Evolutionary conservation across 345 rosid genomes (phyloP).

Genomic region (Anastatica hierochuntica): DNA sequence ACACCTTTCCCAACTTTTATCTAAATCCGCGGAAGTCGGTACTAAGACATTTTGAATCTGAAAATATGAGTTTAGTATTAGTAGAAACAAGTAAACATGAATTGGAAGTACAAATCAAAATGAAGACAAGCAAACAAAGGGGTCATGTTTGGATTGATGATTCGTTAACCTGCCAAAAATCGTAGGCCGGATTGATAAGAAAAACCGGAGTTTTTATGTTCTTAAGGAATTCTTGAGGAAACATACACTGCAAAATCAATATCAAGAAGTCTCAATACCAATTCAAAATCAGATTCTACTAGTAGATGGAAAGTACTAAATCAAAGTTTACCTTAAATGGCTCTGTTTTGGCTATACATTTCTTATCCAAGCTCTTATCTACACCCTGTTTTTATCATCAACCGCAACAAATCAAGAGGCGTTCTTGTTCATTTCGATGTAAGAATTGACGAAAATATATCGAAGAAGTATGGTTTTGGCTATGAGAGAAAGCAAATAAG

Average conservation of each 20-base stretch:
- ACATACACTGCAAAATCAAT: constrained; percentile 45
- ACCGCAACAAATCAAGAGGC: background rate
- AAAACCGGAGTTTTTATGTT: constrained; percentile 57
- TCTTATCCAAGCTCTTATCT: constrained; percentile 40
- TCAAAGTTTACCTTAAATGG: constrained; percentile 32
- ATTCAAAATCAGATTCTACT: background rate
- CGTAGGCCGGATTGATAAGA: too few species aligned
- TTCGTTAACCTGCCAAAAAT: too few species aligned
- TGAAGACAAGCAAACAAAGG: background rate
- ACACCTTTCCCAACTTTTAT: constrained; percentile 53
- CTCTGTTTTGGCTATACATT: constrained; percentile 39
- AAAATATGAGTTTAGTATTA: constrained; percentile 15
- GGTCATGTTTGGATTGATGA: constrained; percentile 72
- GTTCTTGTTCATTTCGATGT: background rate
- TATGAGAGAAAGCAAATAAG: constrained; percentile 7
- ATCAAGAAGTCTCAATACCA: background rate
- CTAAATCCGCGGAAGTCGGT: constrained; percentile 50
- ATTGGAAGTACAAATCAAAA: constrained; percentile 1
- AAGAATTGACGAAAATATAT: background rate
- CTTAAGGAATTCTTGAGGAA: constrained; percentile 56
- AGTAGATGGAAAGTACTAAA: background rate
- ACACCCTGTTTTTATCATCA: constrained; percentile 48
- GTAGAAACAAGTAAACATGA: constrained; percentile 11
- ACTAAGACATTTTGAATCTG: constrained; percentile 67
- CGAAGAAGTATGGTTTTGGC: background rate